Evolutionary conservation across 768 basidiomycete species (phyloP).

Genomic region (Kwoniella bestiolae): DNA sequence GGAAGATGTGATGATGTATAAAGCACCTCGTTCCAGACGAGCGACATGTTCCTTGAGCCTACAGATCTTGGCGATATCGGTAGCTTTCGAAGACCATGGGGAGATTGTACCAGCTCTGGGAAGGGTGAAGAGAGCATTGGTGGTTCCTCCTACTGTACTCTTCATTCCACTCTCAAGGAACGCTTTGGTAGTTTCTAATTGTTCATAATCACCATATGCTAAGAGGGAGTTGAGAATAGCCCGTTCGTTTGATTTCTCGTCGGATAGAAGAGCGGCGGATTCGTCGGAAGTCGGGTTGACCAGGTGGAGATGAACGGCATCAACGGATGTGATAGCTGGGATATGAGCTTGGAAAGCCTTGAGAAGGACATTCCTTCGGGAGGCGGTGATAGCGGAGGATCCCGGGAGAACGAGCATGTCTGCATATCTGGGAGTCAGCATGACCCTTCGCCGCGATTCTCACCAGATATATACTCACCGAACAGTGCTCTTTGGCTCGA

Average conservation of each 20-base stretch:
- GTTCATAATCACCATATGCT: slow-evolving; percentile 76
- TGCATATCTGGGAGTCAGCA: not conserved
- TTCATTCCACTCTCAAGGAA: slow-evolving; percentile 56
- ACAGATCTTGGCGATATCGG: slow-evolving; percentile 89
- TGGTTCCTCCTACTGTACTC: slow-evolving; percentile 47
- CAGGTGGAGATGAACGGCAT: slow-evolving; percentile 84
- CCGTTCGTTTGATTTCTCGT: slow-evolving; percentile 61
- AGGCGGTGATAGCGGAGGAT: slow-evolving; percentile 72
- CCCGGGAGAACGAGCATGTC: slow-evolving; percentile 79
- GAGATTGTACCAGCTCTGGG: slow-evolving; percentile 91
- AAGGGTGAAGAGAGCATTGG: slow-evolving; percentile 67
- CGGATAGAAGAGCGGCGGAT: slow-evolving; percentile 62
- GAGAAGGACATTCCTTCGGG: slow-evolving; percentile 73
- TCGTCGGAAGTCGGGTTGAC: slow-evolving; percentile 66
- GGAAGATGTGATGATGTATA: slow-evolving; percentile 64
- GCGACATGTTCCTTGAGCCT: slow-evolving; percentile 73
- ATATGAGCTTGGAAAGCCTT: slow-evolving; percentile 64
- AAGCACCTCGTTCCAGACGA: slow-evolving; percentile 85
- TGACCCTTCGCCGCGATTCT: no score
- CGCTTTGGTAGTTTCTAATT: slow-evolving; percentile 39
- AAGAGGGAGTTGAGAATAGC: slow-evolving; percentile 72
- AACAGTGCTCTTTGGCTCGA: no score
- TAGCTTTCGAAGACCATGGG: slow-evolving; percentile 99
- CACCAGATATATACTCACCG: no score
- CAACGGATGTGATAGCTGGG: slow-evolving; percentile 68